Percentiles rank a stretch among this genome's conserved stretches.
phyloP scores from a whole-genome alignment of 192 early-diverging fungal species.

The Coemansia guatemalensis region DNA sequence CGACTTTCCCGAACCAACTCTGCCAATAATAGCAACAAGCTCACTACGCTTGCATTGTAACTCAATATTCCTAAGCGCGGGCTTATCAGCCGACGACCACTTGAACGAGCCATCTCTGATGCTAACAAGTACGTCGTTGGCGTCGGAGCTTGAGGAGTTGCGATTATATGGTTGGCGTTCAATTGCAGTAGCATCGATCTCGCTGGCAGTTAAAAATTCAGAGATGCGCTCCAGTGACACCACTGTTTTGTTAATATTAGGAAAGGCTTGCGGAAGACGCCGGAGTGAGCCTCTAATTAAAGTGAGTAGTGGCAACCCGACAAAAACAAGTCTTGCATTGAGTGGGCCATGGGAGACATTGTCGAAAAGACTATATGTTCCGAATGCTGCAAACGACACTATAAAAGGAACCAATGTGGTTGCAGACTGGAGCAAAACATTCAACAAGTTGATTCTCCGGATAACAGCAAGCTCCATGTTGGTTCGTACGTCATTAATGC shows the following conservation, averaged over 20 bases:
- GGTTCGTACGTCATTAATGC: constrained; percentile 63
- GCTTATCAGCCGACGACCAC: constrained; percentile 50
- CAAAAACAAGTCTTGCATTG: constrained; percentile 74
- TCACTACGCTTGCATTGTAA: constrained; percentile 28
- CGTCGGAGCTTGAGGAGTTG: too few relatives aligned
- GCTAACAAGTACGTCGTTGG: too few relatives aligned
- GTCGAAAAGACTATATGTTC: constrained; percentile 67
- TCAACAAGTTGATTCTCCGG: constrained; percentile 69
- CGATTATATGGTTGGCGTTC: too few relatives aligned
- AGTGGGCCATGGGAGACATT: constrained; percentile 55
- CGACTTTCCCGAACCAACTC: too few relatives aligned
- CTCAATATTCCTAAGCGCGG: constrained; percentile 43
- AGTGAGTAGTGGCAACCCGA: constrained; percentile 91
- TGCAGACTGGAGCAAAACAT: constrained; percentile 71
- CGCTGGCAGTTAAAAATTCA: too few relatives aligned
- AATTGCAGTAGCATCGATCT: too few relatives aligned
- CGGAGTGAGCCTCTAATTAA: too few relatives aligned
- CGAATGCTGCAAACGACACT: constrained; percentile 84
- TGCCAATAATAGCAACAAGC: too few relatives aligned
- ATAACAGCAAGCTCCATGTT: constrained; percentile 76
- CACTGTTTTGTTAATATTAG: background rate
- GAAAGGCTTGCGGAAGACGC: constrained; percentile 83
- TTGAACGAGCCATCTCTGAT: constrained; percentile 55
- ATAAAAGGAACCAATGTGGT: constrained; percentile 87
- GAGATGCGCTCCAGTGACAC: too few relatives aligned